Evolutionary conservation across 257 asterid genomes (phyloP).

Genomic region (Apocynum venetum): DNA sequence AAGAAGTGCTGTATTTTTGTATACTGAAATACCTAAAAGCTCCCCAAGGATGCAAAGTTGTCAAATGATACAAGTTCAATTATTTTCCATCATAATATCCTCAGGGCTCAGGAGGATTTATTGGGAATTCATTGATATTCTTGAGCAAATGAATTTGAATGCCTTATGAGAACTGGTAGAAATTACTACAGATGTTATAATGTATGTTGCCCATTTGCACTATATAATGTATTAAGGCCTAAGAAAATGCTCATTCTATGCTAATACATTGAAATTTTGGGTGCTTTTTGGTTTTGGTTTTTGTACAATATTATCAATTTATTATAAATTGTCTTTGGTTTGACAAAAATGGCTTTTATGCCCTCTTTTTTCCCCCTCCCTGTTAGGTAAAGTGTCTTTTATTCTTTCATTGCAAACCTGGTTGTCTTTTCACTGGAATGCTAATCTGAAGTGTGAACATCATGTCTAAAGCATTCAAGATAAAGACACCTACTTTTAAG

Average conservation of each 20-base stretch:
- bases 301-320: too few species aligned
- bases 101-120: not conserved
- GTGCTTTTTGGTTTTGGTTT: not conserved
- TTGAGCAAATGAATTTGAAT: not conserved
- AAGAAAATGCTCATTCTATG: not conserved
- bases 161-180: not conserved
- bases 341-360: not conserved
- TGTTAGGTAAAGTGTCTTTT: too few species aligned
- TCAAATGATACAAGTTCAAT: not conserved
- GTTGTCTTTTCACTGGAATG: not conserved
- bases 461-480: not conserved
- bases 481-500: not conserved
- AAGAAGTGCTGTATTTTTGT: not conserved
- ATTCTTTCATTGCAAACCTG: too few species aligned
- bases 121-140: not conserved
- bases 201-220: not conserved
- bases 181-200: not conserved
- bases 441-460: not conserved
- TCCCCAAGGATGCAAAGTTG: not conserved
- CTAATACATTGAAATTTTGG: not conserved
- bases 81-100: too few species aligned
- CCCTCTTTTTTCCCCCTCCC: too few species aligned
- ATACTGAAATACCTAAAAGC: not conserved
- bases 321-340: not conserved
- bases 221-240: not conserved